Base-by-base conservation (phyloP, 768 basidiomycete genomes). In the Tricholoma bakamatsutake region DNA sequence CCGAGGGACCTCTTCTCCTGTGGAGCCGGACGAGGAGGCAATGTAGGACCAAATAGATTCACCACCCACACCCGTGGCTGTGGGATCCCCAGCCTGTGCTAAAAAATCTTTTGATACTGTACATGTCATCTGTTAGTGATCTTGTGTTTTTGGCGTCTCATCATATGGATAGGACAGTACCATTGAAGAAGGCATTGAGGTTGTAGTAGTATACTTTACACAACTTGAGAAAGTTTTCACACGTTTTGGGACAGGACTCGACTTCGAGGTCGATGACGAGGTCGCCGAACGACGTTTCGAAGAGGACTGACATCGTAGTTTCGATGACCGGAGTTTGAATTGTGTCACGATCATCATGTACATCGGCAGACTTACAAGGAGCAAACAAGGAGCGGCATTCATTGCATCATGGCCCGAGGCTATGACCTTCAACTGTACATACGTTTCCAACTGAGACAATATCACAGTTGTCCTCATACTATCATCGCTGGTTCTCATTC, bases 121-220 rank as follows among this genome's bases (percentile, higher is more conserved):
- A 24, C n/a, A 13, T 11, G 17, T 8, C n/a, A 28, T 15, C 28
- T 47, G 43, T 40, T 40, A 45, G n/a, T n/a, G n/a, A n/a, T n/a
- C n/a, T n/a, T n/a, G n/a, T n/a, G n/a, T n/a, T n/a, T n/a, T n/a
- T n/a, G n/a, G n/a, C n/a, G n/a, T n/a, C n/a, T n/a, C n/a, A n/a
- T n/a, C n/a, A n/a, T n/a, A n/a, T n/a, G n/a, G n/a, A n/a, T n/a
- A n/a, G n/a, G n/a, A n/a, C n/a, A 45, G 15, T 58, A 94, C 94
- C 93, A 73, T 99, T 98, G 80, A 98, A 98, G 76, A 99, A 99
- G 0, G 93, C 93, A 68, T 94, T 93, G 58, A 97, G 73, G 68
- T 95, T 96, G 77, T 96, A 98, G 69, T 96, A 96, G 69, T 97
- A 97, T 57, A 91, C 79, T 76, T 98, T 98, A 76, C 94, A 98